Evolutionary conservation across 441 rosid species (phyloP).

Genomic region (Arabidopsis hybrid): DNA sequence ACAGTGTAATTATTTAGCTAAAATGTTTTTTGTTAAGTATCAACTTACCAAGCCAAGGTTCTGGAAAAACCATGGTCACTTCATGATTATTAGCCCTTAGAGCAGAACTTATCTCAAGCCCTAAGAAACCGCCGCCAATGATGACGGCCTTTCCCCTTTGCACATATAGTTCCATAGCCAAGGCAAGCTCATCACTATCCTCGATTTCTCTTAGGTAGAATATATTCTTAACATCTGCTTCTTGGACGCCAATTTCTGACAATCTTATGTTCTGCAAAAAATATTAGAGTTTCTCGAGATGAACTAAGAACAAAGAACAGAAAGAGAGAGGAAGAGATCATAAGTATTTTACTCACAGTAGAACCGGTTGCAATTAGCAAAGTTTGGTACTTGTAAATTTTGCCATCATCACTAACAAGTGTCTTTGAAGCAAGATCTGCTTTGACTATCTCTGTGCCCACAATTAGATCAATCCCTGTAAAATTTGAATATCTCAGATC

Average conservation of each 20-base stretch:
- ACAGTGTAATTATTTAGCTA: not conserved
- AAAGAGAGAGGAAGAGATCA: not conserved
- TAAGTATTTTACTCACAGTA: conserved; percentile 50
- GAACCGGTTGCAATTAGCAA: conserved; percentile 85
- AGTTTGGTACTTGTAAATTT: conserved; percentile 57
- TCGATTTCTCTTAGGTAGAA: conserved; percentile 76
- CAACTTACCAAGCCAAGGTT: conserved; percentile 69
- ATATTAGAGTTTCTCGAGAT: not conserved
- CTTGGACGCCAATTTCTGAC: conserved; percentile 75
- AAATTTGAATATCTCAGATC: not conserved
- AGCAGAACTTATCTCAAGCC: conserved; percentile 80
- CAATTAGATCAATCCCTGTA: conserved; percentile 71
- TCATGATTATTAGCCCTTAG: conserved; percentile 61
- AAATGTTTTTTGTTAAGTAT: not conserved
- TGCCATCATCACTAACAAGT: conserved; percentile 63
- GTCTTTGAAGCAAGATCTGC: conserved; percentile 74
- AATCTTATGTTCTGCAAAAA: conserved; percentile 54
- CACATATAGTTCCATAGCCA: conserved; percentile 58
- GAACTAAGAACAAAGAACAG: not conserved
- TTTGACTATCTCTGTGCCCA: conserved; percentile 71
- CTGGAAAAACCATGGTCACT: conserved; percentile 85
- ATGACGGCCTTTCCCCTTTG: conserved; percentile 73
- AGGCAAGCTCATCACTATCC: conserved; percentile 70
- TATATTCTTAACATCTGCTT: conserved; percentile 76
- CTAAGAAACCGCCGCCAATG: conserved; percentile 89